Evolutionary conservation across 768 basidiomycete genomes (phyloP), one percentile per base, ranked within the genome.

Genomic region (Kwoniella shandongensis): DNA sequence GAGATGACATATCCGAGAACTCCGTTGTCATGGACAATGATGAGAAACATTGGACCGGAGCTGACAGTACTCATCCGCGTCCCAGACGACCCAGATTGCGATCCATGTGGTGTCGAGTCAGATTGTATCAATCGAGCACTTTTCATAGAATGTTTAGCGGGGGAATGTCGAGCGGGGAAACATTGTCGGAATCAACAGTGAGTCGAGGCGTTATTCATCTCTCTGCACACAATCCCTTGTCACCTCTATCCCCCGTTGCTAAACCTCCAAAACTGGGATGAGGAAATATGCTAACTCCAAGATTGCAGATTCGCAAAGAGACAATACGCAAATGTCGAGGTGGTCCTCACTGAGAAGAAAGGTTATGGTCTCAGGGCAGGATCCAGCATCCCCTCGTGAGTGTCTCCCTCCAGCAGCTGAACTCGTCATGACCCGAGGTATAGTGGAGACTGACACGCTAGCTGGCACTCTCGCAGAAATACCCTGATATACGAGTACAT

Each of bases 91-190:
- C 81, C 80, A 12, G 80, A 83, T 41, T 59, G 61, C n/a, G 78
- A 77, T 51, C 90, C 91, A 5, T 99, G 96, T 77, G 91, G 92
- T 23, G 83, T 85, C 36, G 80, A 83, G 60, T 91, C 90, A 22
- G 89, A 94, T 79, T 99, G 96, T 76, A 97, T 99, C 79, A 99
- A 98, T 77, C 83, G 92, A 56, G 83, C 98, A 60, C 93, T 96
- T 23, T 93, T 94, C 77, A 91, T 98, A 12, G 96, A 99, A 78
- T 99, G 96, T 78, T 78, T 93, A n/a, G 79, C 84, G 13, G 87
- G 83, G 36, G 92, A 97, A 65, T 99, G 96, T 79, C 84, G 87
- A 36, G 91, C 89, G 79, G 80, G 84, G 42, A 70, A 78, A 6
- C 81, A 86, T 66, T 99, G 96, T 76, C 87, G 86, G 74, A 99